Conservation (phyloP, 306 rosid genomes). For the Inga laurina region DNA sequence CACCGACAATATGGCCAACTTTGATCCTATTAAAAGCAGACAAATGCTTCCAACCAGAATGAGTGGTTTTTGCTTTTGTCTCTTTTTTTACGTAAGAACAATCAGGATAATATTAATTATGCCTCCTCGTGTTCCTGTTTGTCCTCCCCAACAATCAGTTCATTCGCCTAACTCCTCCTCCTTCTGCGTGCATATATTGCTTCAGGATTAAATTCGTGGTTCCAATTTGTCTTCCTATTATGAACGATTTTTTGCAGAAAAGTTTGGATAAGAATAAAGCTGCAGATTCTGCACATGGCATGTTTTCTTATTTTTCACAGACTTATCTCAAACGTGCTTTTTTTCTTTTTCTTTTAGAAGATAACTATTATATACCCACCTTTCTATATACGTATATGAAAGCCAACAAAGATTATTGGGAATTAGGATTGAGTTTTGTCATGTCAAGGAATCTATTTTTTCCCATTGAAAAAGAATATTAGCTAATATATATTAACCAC, state of each 20-base stretch:
- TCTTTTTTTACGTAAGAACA: neutral
- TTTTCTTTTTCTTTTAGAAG: neutral
- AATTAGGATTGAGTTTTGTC: neutral
- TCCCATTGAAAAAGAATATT: neutral
- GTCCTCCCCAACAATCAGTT: neutral
- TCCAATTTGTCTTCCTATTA: neutral
- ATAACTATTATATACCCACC: neutral
- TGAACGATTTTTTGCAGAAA: neutral
- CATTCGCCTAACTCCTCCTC: neutral
- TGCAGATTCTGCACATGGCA: neutral
- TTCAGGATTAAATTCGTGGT: neutral
- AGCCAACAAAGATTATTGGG: neutral
- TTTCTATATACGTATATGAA: neutral
- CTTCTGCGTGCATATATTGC: neutral
- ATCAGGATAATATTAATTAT: constrained; percentile 6
- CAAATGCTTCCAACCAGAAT: constrained; percentile 16
- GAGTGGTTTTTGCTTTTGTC: constrained; percentile 31
- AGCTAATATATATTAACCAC: no score
- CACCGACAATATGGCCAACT: constrained; percentile 33
- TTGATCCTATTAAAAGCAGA: constrained; percentile 13
- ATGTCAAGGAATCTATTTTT: neutral
- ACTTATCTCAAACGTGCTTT: neutral
- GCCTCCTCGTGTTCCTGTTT: neutral
- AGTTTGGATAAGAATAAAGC: neutral
- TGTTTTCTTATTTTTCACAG: neutral